phyloP scores from a whole-genome alignment of 2,329 filamentous ascomycete genomes.

The Chaetomium sp. region DNA sequence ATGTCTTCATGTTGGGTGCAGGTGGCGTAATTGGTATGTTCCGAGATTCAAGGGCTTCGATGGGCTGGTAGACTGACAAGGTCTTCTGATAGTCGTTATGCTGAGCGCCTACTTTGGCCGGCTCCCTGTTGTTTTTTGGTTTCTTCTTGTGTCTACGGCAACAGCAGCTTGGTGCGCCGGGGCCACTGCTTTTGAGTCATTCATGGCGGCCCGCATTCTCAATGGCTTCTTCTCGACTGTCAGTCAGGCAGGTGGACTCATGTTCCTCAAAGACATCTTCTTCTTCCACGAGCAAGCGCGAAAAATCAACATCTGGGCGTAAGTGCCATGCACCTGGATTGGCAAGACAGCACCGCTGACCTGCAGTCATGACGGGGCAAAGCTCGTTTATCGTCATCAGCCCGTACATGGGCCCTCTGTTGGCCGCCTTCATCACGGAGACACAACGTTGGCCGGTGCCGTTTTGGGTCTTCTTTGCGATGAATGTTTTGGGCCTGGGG shows the following conservation, averaged over 20 bases:
- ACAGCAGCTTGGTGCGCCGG: constrained; percentile 50
- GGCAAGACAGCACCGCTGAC: neutral
- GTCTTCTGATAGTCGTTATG: constrained; percentile 40
- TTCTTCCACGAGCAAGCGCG: constrained; percentile 60
- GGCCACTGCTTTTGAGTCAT: constrained; percentile 49
- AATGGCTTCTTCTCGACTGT: constrained; percentile 53
- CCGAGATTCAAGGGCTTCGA: neutral
- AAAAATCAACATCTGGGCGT: constrained; percentile 54
- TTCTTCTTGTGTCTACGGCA: constrained; percentile 42
- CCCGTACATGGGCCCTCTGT: constrained; percentile 50
- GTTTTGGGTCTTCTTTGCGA: constrained; percentile 52
- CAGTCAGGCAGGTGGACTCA: constrained; percentile 49
- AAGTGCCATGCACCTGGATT: constrained; percentile 25
- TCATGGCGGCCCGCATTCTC: constrained; percentile 51
- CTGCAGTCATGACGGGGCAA: neutral
- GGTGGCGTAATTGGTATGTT: constrained; percentile 45
- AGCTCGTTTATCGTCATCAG: constrained; percentile 45
- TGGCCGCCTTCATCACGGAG: constrained; percentile 53
- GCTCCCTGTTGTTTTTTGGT: constrained; percentile 49
- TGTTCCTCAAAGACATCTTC: constrained; percentile 60
- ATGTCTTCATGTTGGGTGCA: constrained; percentile 53
- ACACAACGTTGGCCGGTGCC: constrained; percentile 49
- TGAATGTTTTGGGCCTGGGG: constrained; percentile 43
- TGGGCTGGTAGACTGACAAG: neutral
- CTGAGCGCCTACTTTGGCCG: constrained; percentile 48